Evolutionary conservation across 768 basidiomycete species (phyloP).

Genomic region (Mycena metata): DNA sequence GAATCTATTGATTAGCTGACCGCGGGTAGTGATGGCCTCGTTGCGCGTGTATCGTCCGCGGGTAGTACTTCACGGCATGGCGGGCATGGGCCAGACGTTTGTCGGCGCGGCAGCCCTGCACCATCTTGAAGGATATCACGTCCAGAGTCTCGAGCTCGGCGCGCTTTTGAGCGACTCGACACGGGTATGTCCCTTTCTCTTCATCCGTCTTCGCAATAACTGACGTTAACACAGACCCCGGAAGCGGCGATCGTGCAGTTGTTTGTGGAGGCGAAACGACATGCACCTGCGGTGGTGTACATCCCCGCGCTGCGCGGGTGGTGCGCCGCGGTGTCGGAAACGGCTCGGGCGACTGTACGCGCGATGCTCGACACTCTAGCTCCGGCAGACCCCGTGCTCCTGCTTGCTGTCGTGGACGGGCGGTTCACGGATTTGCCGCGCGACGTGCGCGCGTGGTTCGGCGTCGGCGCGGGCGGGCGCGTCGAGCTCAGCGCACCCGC

Average conservation of each 20-base stretch:
- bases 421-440: slow-evolving; percentile 74
- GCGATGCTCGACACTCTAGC: slow-evolving; percentile 93
- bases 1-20: slow-evolving; percentile 21
- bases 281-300: slow-evolving; percentile 96
- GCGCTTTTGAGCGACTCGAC: slow-evolving; percentile 90
- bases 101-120: slow-evolving; percentile 93
- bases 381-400: slow-evolving; percentile 93
- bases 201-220: slow-evolving; percentile 10
- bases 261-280: slow-evolving; percentile 96
- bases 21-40: slow-evolving; percentile 84
- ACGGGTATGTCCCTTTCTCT: slow-evolving; percentile 66
- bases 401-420: slow-evolving; percentile 92
- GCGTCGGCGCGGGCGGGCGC: slow-evolving; percentile 78
- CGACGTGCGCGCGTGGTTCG: slow-evolving; percentile 95
- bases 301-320: slow-evolving; percentile 91
- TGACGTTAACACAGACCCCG: slow-evolving; percentile 66
- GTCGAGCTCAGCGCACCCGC: slow-evolving; percentile 72
- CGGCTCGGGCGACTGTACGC: slow-evolving; percentile 85
- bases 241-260: slow-evolving; percentile 96
- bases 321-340: slow-evolving; percentile 88
- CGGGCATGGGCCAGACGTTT: slow-evolving; percentile 93
- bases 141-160: slow-evolving; percentile 94
- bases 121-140: slow-evolving; percentile 94
- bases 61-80: slow-evolving; percentile 81
- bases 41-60: slow-evolving; percentile 92